Base-by-base conservation (phyloP, 2,329 filamentous ascomycete species). In the Parascedosporium putredinis region DNA sequence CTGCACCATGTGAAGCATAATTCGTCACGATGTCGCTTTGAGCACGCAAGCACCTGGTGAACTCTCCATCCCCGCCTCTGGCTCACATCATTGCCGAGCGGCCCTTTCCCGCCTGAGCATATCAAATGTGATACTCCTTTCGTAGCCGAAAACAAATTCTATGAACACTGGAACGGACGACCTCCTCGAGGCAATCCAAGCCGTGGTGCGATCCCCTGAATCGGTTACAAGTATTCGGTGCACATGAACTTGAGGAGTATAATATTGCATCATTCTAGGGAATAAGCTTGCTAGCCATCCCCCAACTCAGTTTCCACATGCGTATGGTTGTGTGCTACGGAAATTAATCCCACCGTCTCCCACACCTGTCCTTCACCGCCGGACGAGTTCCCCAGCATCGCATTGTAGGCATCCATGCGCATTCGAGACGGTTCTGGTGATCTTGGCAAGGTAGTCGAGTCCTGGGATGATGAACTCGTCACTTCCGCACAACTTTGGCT, bases 341-440 rank as follows among this genome's bases (percentile, higher is more conserved):
- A 50, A 12, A 50, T 18, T 12, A 50, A 42, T 22, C 24, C 14
- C 12, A 50, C 45, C 3, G 5, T 22, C 42, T 45, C 48, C 48
- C 48, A 45, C 3, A 40, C 40, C 6, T 25, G 40, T n/a, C 31
- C 22, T 8, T 29, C 47, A 6, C 20, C 27, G 12, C 47, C 47
- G 5, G 25, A 8, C 12, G 45, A 20, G 31, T 45, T 50, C 31
- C 42, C 12, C 40, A 50, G 24, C 48, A 50, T 50, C 34, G 40
- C 29, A n/a, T 50, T 45, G 18, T 45, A 50, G 16, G 48, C 48
- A 14, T 45, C 48, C 5, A 36, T 27, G 8, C 48, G 29, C 6
- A 31, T 27, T 16, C 27, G 33, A n/a, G 42, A 50, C 5, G 43
- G 25, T 22, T 16, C 3, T 23, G 22, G n/a, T n/a, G n/a, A n/a